A percentile compares a stretch with the other conserved stretches of the same genome.
Conservation (phyloP, 2,329 filamentous ascomycete genomes). For the Aspergillus tanneri region DNA sequence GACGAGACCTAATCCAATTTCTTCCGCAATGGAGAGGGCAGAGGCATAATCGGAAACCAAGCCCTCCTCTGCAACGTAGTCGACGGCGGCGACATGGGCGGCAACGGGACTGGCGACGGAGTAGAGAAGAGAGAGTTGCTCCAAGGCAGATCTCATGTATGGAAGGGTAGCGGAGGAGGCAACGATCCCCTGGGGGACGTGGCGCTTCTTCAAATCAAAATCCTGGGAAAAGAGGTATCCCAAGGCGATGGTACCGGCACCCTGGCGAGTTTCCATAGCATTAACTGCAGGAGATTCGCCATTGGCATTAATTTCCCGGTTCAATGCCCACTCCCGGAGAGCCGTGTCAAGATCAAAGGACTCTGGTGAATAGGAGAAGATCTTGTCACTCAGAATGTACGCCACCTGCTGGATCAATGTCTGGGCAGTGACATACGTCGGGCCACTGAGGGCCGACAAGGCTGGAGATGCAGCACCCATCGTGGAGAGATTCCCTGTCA, state of each 20-base stretch:
- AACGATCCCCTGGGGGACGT: constrained; percentile 86
- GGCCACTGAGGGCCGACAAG: constrained; percentile 68
- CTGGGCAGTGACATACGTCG: constrained; percentile 91
- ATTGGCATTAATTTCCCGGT: constrained; percentile 74
- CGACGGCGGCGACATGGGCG: constrained; percentile 85
- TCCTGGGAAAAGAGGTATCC: constrained; percentile 98
- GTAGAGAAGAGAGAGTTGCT: constrained; percentile 89
- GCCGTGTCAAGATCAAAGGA: constrained; percentile 88
- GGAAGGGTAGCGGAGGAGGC: constrained; percentile 80
- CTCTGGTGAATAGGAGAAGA: constrained; percentile 94
- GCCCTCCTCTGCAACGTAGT: constrained; percentile 70
- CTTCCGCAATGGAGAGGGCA: constrained; percentile 78
- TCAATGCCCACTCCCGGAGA: constrained; percentile 71
- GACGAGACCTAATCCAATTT: constrained; percentile 83
- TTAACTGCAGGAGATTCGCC: constrained; percentile 76
- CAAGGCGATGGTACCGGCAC: constrained; percentile 85
- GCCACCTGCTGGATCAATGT: constrained; percentile 93
- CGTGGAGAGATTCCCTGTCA: constrained; percentile 26
- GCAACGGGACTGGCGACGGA: constrained; percentile 89
- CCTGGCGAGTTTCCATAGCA: constrained; percentile 79
- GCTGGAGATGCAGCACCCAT: constrained; percentile 42
- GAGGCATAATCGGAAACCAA: constrained; percentile 85
- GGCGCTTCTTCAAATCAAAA: constrained; percentile 86
- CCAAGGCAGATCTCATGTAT: constrained; percentile 77
- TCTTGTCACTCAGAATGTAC: constrained; percentile 91